Conservation (phyloP, 2,329 filamentous ascomycete genomes). For the Aspergillus tubingensis region DNA sequence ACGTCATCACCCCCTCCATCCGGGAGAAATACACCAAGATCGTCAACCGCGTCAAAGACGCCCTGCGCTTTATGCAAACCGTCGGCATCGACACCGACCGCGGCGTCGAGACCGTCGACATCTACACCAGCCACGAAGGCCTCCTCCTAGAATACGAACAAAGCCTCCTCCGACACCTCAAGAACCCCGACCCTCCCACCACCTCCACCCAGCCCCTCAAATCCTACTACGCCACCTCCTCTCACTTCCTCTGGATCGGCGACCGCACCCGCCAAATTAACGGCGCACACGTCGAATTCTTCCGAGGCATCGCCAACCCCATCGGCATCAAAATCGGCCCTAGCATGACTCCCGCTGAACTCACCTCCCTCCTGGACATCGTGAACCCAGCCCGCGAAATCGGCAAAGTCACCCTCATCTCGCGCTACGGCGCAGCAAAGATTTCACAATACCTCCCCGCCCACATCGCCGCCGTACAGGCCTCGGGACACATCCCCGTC, state of each 20-base stretch:
- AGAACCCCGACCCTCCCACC: conserved; percentile 64
- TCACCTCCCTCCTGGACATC: conserved; percentile 76
- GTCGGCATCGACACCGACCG: conserved; percentile 85
- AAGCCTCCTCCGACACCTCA: conserved; percentile 74
- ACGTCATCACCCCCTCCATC: conserved; percentile 79
- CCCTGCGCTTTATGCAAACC: conserved; percentile 89
- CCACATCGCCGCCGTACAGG: conserved; percentile 87
- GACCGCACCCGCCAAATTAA: conserved; percentile 93
- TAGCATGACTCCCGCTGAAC: conserved; percentile 73
- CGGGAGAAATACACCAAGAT: conserved; percentile 85
- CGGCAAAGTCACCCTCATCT: conserved; percentile 95
- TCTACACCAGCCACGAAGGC: conserved; percentile 95
- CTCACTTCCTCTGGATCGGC: conserved; percentile 97
- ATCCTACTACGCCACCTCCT: conserved; percentile 89
- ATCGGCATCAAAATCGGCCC: conserved; percentile 96
- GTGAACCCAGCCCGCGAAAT: conserved; percentile 81
- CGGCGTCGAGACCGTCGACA: conserved; percentile 85
- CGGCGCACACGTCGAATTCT: conserved; percentile 94
- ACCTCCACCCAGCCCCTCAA: conserved; percentile 37
- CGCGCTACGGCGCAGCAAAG: conserved; percentile 81
- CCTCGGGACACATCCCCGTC: conserved; percentile 74
- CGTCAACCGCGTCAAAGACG: conserved; percentile 83
- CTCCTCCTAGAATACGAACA: conserved; percentile 94
- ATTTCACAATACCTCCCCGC: conserved; percentile 74
- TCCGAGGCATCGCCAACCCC: conserved; percentile 92